These are phyloP conservation scores for Botrytis deweyae DNA, from an alignment of 2,329 filamentous ascomycete genomes.

Conservation along the genomic window DNA sequence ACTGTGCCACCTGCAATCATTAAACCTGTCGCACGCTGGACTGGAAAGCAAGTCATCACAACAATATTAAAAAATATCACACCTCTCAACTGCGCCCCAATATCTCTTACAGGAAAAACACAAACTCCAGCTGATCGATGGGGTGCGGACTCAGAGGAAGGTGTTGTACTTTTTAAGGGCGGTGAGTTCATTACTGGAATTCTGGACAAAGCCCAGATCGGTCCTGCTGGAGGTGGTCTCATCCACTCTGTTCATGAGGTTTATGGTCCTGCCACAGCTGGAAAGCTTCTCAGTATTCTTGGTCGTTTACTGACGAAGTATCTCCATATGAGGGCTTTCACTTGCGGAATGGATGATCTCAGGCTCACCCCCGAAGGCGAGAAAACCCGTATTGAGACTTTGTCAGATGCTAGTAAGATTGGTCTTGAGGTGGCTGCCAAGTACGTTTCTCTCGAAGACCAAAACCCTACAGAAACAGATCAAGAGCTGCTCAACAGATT, in stretches of 20 bases:
- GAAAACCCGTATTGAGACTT: constrained; percentile 62
- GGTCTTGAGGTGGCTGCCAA: constrained; percentile 79
- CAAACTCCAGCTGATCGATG: constrained; percentile 78
- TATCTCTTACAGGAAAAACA: constrained; percentile 78
- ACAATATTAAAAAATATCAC: constrained; percentile 91
- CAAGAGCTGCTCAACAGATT: constrained; percentile 73
- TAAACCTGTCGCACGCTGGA: constrained; percentile 83
- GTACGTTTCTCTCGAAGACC: constrained; percentile 79
- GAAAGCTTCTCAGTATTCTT: constrained; percentile 83
- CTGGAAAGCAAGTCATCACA: constrained; percentile 92
- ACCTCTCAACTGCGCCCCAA: constrained; percentile 69
- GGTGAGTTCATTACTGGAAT: constrained; percentile 89
- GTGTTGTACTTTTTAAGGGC: constrained; percentile 75
- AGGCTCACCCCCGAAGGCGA: constrained; percentile 81
- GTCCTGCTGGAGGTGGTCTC: constrained; percentile 80
- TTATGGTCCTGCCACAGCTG: constrained; percentile 83
- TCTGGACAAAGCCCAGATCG: constrained; percentile 93
- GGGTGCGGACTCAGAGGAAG: constrained; percentile 76
- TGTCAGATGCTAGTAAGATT: constrained; percentile 65
- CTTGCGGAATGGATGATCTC: constrained; percentile 95
- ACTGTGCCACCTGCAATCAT: constrained; percentile 78
- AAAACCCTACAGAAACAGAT: constrained; percentile 60
- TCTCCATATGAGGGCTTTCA: constrained; percentile 91
- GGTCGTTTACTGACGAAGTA: constrained; percentile 87
- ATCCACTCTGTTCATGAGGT: constrained; percentile 92